phyloP scores from a whole-genome alignment of 108 stramenopile species.

The Licmophora abbreviata region DNA sequence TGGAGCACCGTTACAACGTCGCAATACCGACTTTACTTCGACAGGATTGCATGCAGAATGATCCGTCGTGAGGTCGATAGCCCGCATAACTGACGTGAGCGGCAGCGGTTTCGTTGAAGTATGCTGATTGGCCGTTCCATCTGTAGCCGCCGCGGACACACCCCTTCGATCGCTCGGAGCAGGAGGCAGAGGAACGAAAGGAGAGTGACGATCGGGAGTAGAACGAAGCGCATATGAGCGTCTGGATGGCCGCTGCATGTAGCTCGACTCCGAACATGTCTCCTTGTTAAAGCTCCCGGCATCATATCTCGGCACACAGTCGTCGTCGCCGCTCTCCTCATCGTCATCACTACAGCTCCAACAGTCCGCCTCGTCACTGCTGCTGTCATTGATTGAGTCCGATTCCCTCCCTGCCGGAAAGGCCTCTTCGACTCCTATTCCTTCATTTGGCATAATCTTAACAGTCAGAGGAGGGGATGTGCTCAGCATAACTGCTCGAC shows the following conservation, averaged over 20 bases:
- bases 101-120: not conserved
- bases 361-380: conserved; percentile 68
- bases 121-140: not conserved
- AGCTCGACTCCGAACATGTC: conserved; percentile 16
- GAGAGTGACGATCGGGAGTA: not conserved
- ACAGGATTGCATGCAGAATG: conserved; percentile 81
- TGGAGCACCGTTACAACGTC: conserved; percentile 78
- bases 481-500: conserved; percentile 75
- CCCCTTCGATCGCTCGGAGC: not conserved
- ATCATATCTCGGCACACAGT: too few species aligned
- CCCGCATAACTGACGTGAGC: conserved; percentile 52
- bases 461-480: conserved; percentile 73
- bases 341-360: conserved; percentile 67
- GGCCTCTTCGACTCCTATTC: conserved; percentile 22
- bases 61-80: conserved; percentile 80
- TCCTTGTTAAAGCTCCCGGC: conserved; percentile 3
- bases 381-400: conserved; percentile 56
- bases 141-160: not conserved
- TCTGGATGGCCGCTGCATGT: conserved; percentile 23
- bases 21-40: conserved; percentile 69
- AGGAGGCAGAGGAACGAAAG: conserved; percentile 3
- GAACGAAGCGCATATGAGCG: not conserved
- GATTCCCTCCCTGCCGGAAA: conserved; percentile 67
- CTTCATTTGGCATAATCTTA: conserved; percentile 54
- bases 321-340: conserved; percentile 63